A percentile compares a stretch with the other conserved stretches of the same genome.
phyloP scores from a whole-genome alignment of 192 early-diverging fungal species.

The Podila epicladia region DNA sequence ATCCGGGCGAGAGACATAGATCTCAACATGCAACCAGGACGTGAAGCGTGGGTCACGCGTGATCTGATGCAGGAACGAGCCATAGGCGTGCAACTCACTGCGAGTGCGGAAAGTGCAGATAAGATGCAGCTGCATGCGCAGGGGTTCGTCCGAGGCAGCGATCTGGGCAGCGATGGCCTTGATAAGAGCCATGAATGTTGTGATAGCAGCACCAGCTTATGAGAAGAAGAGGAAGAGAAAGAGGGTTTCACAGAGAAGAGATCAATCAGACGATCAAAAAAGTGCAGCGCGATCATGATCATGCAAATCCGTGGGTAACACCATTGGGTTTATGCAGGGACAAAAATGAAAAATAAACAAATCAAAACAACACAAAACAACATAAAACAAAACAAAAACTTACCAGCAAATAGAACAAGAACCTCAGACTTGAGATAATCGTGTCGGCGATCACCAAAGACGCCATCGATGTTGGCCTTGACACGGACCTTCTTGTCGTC shows the following conservation, averaged over 20 bases:
- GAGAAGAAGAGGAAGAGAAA: neutral
- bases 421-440: conserved; percentile 47
- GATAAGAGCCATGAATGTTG: conserved; percentile 44
- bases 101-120: conserved; percentile 50
- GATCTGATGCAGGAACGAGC: conserved; percentile 50
- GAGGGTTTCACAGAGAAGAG: neutral
- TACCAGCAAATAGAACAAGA: conserved; percentile 43
- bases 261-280: neutral
- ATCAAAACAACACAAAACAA: no score
- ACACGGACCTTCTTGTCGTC: conserved; percentile 28
- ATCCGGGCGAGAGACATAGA: conserved; percentile 45
- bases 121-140: conserved; percentile 34
- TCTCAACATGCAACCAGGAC: conserved; percentile 42
- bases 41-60: conserved; percentile 48
- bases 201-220: conserved; percentile 46
- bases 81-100: conserved; percentile 46
- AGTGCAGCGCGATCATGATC: neutral
- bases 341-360: neutral
- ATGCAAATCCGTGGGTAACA: no score
- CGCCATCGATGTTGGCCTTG: conserved; percentile 35
- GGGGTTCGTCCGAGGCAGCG: conserved; percentile 25
- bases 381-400: neutral
- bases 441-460: conserved; percentile 50
- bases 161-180: conserved; percentile 49
- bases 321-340: neutral